Percentiles rank a stretch among this genome's conserved stretches.
phyloP scores from a whole-genome alignment of 352 stramenopile species.

The Elongisporangium anandrum region DNA sequence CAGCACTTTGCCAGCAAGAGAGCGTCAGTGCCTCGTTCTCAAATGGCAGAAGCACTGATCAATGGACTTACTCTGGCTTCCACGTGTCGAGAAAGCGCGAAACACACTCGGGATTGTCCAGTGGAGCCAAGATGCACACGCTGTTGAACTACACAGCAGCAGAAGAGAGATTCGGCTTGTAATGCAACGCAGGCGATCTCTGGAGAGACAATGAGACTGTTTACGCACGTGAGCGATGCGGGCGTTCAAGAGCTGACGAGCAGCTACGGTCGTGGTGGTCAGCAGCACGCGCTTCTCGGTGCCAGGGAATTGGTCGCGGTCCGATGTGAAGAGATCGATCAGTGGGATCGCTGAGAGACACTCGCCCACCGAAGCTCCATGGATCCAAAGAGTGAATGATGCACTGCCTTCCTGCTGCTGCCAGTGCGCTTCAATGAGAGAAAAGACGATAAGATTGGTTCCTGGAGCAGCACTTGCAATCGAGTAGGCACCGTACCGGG shows the following conservation, averaged over 20 bases:
- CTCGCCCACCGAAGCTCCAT: slow-evolving; percentile 70
- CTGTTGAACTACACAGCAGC: slow-evolving; percentile 13
- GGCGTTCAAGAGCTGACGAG: slow-evolving; percentile 33
- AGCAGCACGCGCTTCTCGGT: slow-evolving; percentile 40
- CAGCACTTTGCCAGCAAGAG: slow-evolving; percentile 24
- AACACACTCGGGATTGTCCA: slow-evolving; percentile 51
- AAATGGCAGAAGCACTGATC: neutral
- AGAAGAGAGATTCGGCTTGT: too few relatives aligned
- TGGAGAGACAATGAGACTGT: slow-evolving; percentile 6
- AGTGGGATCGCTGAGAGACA: slow-evolving; percentile 63
- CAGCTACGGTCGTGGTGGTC: slow-evolving; percentile 64
- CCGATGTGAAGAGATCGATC: slow-evolving; percentile 37
- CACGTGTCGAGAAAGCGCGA: slow-evolving; percentile 57
- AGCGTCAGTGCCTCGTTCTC: neutral
- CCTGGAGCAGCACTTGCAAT: too few relatives aligned
- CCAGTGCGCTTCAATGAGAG: slow-evolving; percentile 14
- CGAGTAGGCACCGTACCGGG: slow-evolving; percentile 20
- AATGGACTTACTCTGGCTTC: slow-evolving; percentile 41
- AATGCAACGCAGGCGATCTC: too few relatives aligned
- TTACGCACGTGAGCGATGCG: slow-evolving; percentile 10
- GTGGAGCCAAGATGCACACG: slow-evolving; percentile 58
- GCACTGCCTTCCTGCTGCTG: slow-evolving; percentile 2
- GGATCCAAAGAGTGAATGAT: slow-evolving; percentile 60
- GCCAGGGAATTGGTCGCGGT: slow-evolving; percentile 6
- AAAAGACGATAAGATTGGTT: neutral